A percentile compares a stretch with the other conserved stretches of the same genome.
phyloP scores from a whole-genome alignment of 371 early-diverging fungal genomes.

The Saksenaea oblongispora region DNA sequence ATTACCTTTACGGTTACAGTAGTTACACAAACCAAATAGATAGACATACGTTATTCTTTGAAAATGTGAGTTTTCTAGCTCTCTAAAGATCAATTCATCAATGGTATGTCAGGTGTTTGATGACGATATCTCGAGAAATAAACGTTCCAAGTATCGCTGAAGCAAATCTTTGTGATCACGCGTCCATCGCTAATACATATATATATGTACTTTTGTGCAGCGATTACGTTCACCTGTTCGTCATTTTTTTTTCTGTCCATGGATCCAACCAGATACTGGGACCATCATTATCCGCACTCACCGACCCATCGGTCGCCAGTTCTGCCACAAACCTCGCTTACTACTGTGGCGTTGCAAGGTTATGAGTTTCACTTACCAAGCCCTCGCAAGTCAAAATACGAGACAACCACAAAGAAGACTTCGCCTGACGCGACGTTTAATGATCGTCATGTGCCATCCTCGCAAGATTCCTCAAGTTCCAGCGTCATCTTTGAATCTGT shows the following conservation, averaged over 20 bases:
- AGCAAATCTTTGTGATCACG: neutral
- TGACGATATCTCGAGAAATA: too few species aligned
- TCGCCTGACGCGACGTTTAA: neutral
- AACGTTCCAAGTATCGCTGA: too few species aligned
- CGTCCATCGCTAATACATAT: neutral
- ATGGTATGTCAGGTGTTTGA: too few species aligned
- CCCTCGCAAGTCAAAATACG: neutral
- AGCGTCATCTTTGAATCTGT: conserved; percentile 10
- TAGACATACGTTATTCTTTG: too few species aligned
- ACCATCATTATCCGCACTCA: conserved; percentile 18
- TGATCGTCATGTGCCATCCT: neutral
- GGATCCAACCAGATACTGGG: conserved; percentile 3
- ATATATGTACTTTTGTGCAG: neutral
- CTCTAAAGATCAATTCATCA: too few species aligned
- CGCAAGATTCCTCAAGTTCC: conserved; percentile 2
- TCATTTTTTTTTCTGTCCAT: neutral
- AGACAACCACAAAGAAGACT: neutral
- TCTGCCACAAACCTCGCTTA: conserved; percentile 5
- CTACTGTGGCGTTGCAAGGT: neutral
- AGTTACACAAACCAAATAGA: too few species aligned
- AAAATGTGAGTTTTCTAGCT: too few species aligned
- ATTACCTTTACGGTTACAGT: too few species aligned
- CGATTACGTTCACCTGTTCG: neutral
- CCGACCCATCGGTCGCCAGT: conserved; percentile 26
- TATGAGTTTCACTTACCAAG: neutral